Evolutionary conservation across 2,329 filamentous ascomycete genomes (phyloP), one percentile per base, ranked within the genome.

Genomic region (Knoxdaviesia capensis): DNA sequence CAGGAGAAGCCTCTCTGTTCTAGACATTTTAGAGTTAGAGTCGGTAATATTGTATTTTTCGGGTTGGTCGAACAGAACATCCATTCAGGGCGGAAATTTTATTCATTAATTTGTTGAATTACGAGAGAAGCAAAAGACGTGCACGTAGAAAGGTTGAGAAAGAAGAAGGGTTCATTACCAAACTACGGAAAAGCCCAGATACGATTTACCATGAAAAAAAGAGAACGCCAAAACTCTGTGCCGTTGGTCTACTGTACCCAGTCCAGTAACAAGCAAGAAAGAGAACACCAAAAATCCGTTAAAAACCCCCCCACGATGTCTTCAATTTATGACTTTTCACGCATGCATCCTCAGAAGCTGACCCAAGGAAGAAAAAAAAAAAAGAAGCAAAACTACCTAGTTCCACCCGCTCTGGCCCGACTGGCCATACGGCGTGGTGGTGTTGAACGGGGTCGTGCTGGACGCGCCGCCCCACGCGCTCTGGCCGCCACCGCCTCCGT

Each of bases 401-500:
- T 46, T 48, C 47, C 47, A 48, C 33, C 45, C 47, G 7, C 38
- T 43, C 40, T 44, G 44, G n/a, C 47, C 45, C n/a, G 47, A 47
- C 30, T 45, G 43, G 9, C 68, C 68, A 39, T 68, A 66, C 1
- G 62, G 60, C 5, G 60, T 64, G 6, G 56, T 52, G 10, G 54
- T 57, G 5, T 56, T 54, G 44, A 65, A 67, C 1, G 64, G 63
- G 7, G 64, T 66, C 4, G 62, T 62, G 7, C 61, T 62, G 38
- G 61, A 70, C 40, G 57, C 67, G 34, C 65, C 73, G 11, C 79
- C 79, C 72, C 81, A 87, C 11, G 72, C 64, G 52, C 71, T 80
- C 46, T 70, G 64, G 28, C 62, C 63, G 49, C 58, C 65, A 29
- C 65, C 72, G 52, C 59, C 66, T 28, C 67, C 74, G 51, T 77